phyloP scores from a whole-genome alignment of 2,329 filamentous ascomycete genomes.

The Lachnellula subtilissima region DNA sequence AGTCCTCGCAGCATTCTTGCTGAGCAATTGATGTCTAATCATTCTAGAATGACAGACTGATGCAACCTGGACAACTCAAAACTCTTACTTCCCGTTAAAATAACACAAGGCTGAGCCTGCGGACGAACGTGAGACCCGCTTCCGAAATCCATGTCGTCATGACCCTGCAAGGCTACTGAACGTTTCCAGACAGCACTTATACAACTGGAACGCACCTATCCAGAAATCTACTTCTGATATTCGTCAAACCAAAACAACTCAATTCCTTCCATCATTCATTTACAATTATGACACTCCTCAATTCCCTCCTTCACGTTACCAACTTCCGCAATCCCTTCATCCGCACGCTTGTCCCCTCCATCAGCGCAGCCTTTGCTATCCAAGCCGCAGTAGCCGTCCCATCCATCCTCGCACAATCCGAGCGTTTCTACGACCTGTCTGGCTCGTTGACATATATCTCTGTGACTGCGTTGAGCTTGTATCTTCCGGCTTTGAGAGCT shows the following conservation, averaged over 20 bases:
- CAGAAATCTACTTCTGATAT: not conserved
- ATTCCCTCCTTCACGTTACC: slow-evolving; percentile 52
- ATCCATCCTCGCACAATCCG: slow-evolving; percentile 54
- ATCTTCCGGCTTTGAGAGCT: slow-evolving; percentile 54
- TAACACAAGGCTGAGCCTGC: not conserved
- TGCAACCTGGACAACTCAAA: not conserved
- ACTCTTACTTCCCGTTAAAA: not conserved
- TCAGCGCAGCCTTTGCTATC: slow-evolving; percentile 58
- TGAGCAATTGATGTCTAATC: not conserved
- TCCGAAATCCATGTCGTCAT: slow-evolving; percentile 14
- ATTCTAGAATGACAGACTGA: not conserved
- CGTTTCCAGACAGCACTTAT: not conserved
- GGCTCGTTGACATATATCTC: slow-evolving; percentile 63
- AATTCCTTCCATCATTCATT: not conserved
- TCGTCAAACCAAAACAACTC: not conserved
- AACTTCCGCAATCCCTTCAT: slow-evolving; percentile 59
- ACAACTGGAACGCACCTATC: not conserved
- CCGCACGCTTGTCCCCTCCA: slow-evolving; percentile 55
- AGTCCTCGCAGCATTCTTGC: not conserved
- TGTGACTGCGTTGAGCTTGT: slow-evolving; percentile 57
- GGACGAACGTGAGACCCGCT: slow-evolving; percentile 1
- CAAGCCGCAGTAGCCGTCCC: slow-evolving; percentile 59
- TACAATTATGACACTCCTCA: slow-evolving; percentile 25
- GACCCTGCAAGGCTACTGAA: slow-evolving; percentile 4
- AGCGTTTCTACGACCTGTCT: slow-evolving; percentile 65